Base-by-base conservation (phyloP, 2,329 filamentous ascomycete genomes). In the Fusarium globosum region DNA sequence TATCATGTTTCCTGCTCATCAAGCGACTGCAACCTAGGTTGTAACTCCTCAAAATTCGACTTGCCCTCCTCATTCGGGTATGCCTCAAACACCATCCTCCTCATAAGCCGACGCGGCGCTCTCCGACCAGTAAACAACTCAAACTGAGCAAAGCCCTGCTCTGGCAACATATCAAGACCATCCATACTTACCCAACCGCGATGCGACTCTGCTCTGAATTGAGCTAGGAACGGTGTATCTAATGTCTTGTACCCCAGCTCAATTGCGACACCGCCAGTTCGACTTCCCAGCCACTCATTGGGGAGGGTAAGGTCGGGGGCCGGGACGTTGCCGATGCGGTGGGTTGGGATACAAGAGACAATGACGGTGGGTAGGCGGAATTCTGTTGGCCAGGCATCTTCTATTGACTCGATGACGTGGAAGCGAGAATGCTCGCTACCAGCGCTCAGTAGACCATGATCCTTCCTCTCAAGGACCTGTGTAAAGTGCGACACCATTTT, bases 61-160 rank as follows among this genome's bases (percentile, higher is more conserved):
- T 81, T 79, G 20, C 83, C 83, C 48, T 84, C 81, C 36, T 83
- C 83, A 56, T 82, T 82, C 1, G 82, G 82, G 61, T 86, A 87
- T 4, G 85, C 82, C 57, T 80, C 79, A 64, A 88, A 82, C 18
- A 92, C 90, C 75, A 91, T 90, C 46, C 89, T 85, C 69, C 92
- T 88, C 93, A 96, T 95, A 42, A 93, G 81, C 49, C 89, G 84
- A 33, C 93, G 87, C 9, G 81, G 81, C 1, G 82, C 81, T 55
- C 80, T 69, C 13, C 80, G 86, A 1, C 93, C 93, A 0, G 93
- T 95, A 79, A 95, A 94, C 6, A 95, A 82, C 81, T 96, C 93
- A 77, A 95, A 96, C 76, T 95, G 93, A 2, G 93, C 93, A 81
- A 93, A 93, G 0, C 92, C 93, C 79, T 95, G 93, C 79, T 95